Base-by-base conservation (phyloP, 2,329 filamentous ascomycete species). In the Sporothrix schenckii region DNA sequence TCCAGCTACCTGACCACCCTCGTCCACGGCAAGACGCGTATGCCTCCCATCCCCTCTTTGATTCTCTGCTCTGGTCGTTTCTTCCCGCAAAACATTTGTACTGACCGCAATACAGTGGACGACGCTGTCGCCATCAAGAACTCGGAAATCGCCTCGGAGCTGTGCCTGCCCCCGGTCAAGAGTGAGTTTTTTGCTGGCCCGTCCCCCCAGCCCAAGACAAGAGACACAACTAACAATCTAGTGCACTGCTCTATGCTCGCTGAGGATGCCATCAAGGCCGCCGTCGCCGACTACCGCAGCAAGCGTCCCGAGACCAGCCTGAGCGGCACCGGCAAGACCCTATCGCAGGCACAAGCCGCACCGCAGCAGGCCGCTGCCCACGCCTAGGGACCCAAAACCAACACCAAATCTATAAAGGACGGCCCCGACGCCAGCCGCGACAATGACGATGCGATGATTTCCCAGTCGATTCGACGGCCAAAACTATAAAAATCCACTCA, bases 141-240 rank as follows among this genome's bases (percentile, higher is more conserved):
- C 83, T 97, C 94, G 3, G 94, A 99, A 82, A 99, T 99, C 79
- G 95, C 95, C 50, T 96, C 97, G 85, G 96, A 99, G 83, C 85
- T 97, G 70, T 95, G 92, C 78, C 82, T 95, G 77, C 93, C 92
- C 49, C 92, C 93, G 72, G 92, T 97, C 66, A 97, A 96, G 84
- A 82, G 92, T 93, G 83, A 81, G 90, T 88, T 61, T 77, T 91
- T 90, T 24, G 60, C 92, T 90, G 81, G 94, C 72, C 93, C 91
- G 77, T 80, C 92, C 77, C 91, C 91, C 47, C 79, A 89, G 4
- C 83, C 56, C 56, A 61, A 44, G 19, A 9, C 41, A 13, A n/a
- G 11, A 44, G 41, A 14, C 41, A 16, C 41, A 44, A 68, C 76
- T 80, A 78, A 79, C 68, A 39, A 27, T 9, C 75, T 77, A 92